phyloP scores from a whole-genome alignment of 768 basidiomycete genomes.

The Suillus decipiens region DNA sequence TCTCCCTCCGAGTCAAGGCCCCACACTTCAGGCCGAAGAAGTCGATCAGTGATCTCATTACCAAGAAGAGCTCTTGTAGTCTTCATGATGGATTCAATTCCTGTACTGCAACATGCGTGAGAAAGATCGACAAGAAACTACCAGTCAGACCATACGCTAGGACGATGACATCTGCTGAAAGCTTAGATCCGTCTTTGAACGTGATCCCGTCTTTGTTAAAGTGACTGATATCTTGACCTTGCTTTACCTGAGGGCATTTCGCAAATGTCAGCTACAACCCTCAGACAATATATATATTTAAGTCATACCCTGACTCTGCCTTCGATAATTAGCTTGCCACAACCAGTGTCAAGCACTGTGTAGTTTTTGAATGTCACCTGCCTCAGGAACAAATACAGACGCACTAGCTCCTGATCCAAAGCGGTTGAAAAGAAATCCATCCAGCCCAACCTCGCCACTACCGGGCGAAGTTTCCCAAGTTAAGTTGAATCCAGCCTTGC shows the following conservation, averaged over 20 bases:
- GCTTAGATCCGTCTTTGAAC: constrained; percentile 39
- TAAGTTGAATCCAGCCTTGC: constrained; percentile 1
- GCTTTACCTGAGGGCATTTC: constrained; percentile 26
- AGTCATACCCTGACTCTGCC: neutral
- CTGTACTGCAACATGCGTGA: neutral
- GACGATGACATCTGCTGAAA: constrained; percentile 48
- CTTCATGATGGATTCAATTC: constrained; percentile 1
- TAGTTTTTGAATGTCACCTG: neutral
- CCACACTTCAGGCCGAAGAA: neutral
- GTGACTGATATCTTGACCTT: constrained; percentile 38
- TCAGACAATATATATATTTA: neutral
- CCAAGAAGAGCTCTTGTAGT: neutral
- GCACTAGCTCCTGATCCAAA: neutral
- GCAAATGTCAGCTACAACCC: too few relatives aligned
- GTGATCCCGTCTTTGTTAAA: constrained; percentile 42
- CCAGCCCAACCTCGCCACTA: neutral
- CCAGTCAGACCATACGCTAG: constrained; percentile 44
- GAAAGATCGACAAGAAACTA: neutral
- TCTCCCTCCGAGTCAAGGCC: constrained; percentile 4
- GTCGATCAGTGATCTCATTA: neutral
- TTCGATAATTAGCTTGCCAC: neutral
- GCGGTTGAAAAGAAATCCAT: neutral
- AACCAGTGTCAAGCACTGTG: constrained; percentile 16
- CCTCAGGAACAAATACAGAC: neutral
- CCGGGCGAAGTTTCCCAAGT: constrained; percentile 3